Evolutionary conservation across 2,329 filamentous ascomycete genomes (phyloP).

Genomic region (Scytalidium sp.): DNA sequence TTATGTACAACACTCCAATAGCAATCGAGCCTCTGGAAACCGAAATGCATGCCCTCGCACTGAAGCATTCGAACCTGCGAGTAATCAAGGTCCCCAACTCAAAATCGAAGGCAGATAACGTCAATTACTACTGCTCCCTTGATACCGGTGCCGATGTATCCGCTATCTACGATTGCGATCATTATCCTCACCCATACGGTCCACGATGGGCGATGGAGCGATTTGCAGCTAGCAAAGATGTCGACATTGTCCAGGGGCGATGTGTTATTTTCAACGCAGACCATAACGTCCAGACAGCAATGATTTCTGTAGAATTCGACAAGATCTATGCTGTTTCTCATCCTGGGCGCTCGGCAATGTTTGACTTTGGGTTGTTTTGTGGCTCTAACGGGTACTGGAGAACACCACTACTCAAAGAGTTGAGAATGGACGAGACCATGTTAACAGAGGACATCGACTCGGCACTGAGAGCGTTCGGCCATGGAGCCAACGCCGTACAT

Average conservation of each 20-base stretch:
- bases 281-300: conserved; percentile 38
- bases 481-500: conserved; percentile 40
- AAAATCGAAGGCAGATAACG: conserved; percentile 46
- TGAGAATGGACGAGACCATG: conserved; percentile 48
- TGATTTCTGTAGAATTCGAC: conserved; percentile 48
- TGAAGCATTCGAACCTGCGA: conserved; percentile 35
- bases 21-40: conserved; percentile 43
- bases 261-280: conserved; percentile 46
- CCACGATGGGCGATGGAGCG: conserved; percentile 45
- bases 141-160: conserved; percentile 42
- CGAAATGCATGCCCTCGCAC: conserved; percentile 34
- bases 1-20: conserved; percentile 46
- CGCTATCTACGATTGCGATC: conserved; percentile 47
- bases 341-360: conserved; percentile 43
- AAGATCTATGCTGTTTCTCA: conserved; percentile 50
- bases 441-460: conserved; percentile 49
- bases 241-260: conserved; percentile 46
- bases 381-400: conserved; percentile 48
- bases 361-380: conserved; percentile 45
- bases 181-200: conserved; percentile 46
- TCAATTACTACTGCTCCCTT: conserved; percentile 44
- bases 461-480: conserved; percentile 34
- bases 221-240: conserved; percentile 36
- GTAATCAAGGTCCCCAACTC: conserved; percentile 46
- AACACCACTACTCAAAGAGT: conserved; percentile 37